Percentiles rank a stretch among this genome's conserved stretches.
Evolutionary conservation across 192 early-diverging fungal species (phyloP).

Genomic region (Pilaira anomala): DNA sequence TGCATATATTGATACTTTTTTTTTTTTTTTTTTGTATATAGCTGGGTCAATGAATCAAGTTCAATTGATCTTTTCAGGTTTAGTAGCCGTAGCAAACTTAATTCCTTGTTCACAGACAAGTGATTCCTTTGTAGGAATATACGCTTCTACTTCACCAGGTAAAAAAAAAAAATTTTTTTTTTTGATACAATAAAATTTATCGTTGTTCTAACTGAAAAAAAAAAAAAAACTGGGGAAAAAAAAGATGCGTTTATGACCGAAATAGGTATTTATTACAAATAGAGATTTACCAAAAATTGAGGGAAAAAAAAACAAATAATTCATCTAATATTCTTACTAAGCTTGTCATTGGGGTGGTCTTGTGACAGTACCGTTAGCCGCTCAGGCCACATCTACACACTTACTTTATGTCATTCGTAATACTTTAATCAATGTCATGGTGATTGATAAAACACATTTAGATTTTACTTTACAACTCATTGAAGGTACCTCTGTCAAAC

Average conservation of each 20-base stretch:
- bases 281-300: no score
- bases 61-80: not conserved
- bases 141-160: conserved; percentile 40
- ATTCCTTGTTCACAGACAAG: conserved; percentile 16
- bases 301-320: no score
- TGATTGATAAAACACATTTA: not conserved
- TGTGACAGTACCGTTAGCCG: conserved; percentile 30
- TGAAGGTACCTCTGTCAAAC: conserved; percentile 13
- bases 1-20: no score
- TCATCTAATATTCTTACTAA: not conserved
- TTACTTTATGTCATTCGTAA: conserved; percentile 22
- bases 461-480: conserved; percentile 14
- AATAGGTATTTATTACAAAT: no score
- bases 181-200: no score
- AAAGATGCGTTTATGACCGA: conserved; percentile 8
- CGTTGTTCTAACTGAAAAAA: no score
- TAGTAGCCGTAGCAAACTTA: conserved; percentile 8
- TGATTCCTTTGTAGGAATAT: conserved; percentile 36
- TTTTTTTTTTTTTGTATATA: not conserved
- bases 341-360: conserved; percentile 22
- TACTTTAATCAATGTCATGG: conserved; percentile 10
- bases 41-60: not conserved
- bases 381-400: conserved; percentile 25
- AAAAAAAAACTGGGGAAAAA: not conserved
- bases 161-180: conserved; percentile 3